These are phyloP conservation scores for Linum trigynum DNA, from an alignment of 345 rosid species.

Conservation along the genomic window DNA sequence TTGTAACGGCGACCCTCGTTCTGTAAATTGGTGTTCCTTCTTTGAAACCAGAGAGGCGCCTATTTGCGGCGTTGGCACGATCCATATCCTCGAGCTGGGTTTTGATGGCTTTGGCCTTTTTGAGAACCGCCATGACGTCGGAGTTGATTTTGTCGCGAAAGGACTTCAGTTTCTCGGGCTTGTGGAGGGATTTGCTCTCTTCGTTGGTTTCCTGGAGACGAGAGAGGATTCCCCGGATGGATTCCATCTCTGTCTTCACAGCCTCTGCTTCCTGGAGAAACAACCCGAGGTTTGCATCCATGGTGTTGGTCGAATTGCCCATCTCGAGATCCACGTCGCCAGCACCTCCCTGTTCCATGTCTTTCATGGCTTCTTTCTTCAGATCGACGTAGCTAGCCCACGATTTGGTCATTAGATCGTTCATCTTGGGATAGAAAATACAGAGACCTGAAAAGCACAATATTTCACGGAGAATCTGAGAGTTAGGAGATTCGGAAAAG, in stretches of 20 bases:
- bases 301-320: constrained; percentile 33
- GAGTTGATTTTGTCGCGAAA: constrained; percentile 55
- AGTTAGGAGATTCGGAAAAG: background rate
- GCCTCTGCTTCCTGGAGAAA: constrained; percentile 89
- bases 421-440: constrained; percentile 38
- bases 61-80: constrained; percentile 60
- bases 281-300: constrained; percentile 59
- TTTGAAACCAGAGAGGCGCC: constrained; percentile 63
- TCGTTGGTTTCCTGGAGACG: constrained; percentile 62
- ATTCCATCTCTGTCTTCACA: constrained; percentile 72
- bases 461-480: background rate
- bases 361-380: constrained; percentile 87
- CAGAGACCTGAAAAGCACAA: background rate
- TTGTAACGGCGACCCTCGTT: constrained; percentile 70
- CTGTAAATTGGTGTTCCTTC: constrained; percentile 75
- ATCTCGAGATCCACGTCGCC: constrained; percentile 56
- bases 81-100: constrained; percentile 85
- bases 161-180: constrained; percentile 55
- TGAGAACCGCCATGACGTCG: constrained; percentile 56
- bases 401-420: constrained; percentile 94
- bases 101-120: constrained; percentile 51
- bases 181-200: constrained; percentile 75
- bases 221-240: constrained; percentile 50
- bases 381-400: constrained; percentile 84
- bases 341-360: constrained; percentile 58